Evolutionary conservation across 176 grass and related monocot species (phyloP).

Genomic region (Oryza australiensis): DNA sequence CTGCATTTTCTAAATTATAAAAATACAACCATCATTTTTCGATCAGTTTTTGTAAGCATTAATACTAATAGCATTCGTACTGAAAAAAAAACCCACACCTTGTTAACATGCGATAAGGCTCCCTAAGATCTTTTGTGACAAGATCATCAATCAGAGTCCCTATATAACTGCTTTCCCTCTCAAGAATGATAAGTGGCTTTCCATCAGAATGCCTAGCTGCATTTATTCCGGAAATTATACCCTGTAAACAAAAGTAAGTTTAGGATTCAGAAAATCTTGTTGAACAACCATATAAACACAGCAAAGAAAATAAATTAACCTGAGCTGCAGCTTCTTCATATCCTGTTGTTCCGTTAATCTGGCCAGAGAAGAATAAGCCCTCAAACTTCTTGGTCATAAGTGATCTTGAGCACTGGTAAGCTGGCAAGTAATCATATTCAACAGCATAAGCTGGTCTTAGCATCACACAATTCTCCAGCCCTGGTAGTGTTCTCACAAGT

Average conservation of each 20-base stretch:
- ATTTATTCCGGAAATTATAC: slow-evolving; percentile 94
- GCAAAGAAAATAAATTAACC: slow-evolving; percentile 49
- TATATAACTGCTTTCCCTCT: slow-evolving; percentile 96
- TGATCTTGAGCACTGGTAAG: slow-evolving; percentile 96
- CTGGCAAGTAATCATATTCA: slow-evolving; percentile 95
- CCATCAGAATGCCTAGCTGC: slow-evolving; percentile 91
- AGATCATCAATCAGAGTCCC: slow-evolving; percentile 99
- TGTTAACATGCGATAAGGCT: slow-evolving; percentile 96
- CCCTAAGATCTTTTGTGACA: slow-evolving; percentile 97
- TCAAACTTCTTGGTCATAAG: slow-evolving; percentile 95
- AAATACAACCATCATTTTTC: neutral
- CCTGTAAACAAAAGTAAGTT: slow-evolving; percentile 49
- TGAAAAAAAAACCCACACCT: slow-evolving; percentile 56
- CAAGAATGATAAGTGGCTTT: slow-evolving; percentile 84
- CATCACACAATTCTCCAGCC: slow-evolving; percentile 95
- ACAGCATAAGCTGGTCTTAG: slow-evolving; percentile 94
- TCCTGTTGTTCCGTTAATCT: slow-evolving; percentile 98
- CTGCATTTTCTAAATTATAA: too few relatives aligned
- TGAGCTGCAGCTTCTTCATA: slow-evolving; percentile 98
- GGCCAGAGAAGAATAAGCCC: slow-evolving; percentile 97
- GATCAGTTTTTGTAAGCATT: neutral
- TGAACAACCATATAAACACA: slow-evolving; percentile 21
- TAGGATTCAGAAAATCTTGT: slow-evolving; percentile 27
- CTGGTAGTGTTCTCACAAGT: slow-evolving; percentile 87
- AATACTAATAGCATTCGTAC: slow-evolving; percentile 6